phyloP scores from a whole-genome alignment of 1,284 basidiomycete genomes.

The Kalmanozyma brasiliensis region DNA sequence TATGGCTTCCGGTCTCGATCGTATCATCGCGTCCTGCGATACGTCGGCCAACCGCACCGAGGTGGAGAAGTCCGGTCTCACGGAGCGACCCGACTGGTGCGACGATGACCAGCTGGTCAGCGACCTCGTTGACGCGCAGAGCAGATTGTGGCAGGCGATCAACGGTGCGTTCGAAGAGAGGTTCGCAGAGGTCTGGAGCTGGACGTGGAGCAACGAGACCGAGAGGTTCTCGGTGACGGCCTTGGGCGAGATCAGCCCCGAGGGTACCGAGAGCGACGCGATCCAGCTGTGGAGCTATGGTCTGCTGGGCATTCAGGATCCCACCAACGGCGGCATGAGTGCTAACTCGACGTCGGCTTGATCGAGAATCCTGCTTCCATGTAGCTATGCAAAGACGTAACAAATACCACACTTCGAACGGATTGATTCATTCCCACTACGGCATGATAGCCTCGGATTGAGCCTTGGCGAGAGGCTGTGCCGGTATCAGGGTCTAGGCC shows the following conservation, averaged over 20 bases:
- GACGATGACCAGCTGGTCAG: conserved; percentile 64
- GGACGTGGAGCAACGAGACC: conserved; percentile 34
- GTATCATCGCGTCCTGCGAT: conserved; percentile 69
- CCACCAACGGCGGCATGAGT: conserved; percentile 14
- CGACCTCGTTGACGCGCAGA: conserved; percentile 67
- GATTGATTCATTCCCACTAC: no score
- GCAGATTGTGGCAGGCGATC: conserved; percentile 69
- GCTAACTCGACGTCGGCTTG: background rate
- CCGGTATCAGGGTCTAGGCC: no score
- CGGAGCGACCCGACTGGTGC: conserved; percentile 68
- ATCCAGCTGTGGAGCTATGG: conserved; percentile 69
- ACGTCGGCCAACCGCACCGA: conserved; percentile 39
- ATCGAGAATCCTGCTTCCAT: no score
- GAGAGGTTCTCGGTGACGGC: conserved; percentile 26
- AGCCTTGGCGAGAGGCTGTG: background rate
- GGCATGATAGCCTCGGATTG: no score
- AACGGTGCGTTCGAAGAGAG: conserved; percentile 64
- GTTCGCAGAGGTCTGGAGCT: conserved; percentile 47
- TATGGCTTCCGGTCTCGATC: conserved; percentile 70
- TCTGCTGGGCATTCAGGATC: conserved; percentile 67
- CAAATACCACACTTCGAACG: no score
- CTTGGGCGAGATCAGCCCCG: conserved; percentile 47
- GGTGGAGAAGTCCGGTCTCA: conserved; percentile 37
- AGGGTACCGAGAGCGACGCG: conserved; percentile 69
- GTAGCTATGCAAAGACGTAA: conserved; percentile 1